A percentile compares a stretch with the other conserved stretches of the same genome.
These are phyloP conservation scores for Thielaviopsis populi DNA, from an alignment of 2,329 filamentous ascomycete genomes.

Conservation along the genomic window DNA sequence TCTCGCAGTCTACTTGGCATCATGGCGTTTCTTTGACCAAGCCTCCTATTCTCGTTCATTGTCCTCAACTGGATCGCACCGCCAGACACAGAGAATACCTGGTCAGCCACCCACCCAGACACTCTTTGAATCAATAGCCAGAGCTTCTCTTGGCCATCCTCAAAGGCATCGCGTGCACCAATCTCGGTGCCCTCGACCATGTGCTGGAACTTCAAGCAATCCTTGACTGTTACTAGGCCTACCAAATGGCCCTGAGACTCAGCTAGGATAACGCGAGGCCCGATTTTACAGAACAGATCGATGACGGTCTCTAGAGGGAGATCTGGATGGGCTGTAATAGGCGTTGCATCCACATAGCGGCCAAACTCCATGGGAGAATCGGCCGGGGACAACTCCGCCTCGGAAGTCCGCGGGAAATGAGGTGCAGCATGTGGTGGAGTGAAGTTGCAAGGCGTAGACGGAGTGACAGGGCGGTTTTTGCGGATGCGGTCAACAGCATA, in stretches of 20 bases:
- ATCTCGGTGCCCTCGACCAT: slow-evolving; percentile 74
- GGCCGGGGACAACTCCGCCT: slow-evolving; percentile 27
- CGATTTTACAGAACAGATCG: slow-evolving; percentile 97
- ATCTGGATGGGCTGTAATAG: slow-evolving; percentile 78
- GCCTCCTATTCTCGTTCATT: slow-evolving; percentile 25
- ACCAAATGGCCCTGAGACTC: slow-evolving; percentile 74
- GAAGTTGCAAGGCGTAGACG: slow-evolving; percentile 61
- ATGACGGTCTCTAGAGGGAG: slow-evolving; percentile 92
- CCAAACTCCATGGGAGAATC: slow-evolving; percentile 58
- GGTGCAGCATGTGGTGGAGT: slow-evolving; percentile 21
- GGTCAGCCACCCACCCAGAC: slow-evolving; percentile 44
- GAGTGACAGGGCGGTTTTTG: slow-evolving; percentile 50
- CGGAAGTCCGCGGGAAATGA: too few relatives aligned
- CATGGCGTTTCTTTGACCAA: not conserved
- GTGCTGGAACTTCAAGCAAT: slow-evolving; percentile 95
- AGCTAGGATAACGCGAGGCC: slow-evolving; percentile 79
- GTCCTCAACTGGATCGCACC: slow-evolving; percentile 41
- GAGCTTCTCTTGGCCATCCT: slow-evolving; percentile 44
- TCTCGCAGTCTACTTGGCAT: slow-evolving; percentile 21
- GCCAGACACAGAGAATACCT: slow-evolving; percentile 36
- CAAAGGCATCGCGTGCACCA: slow-evolving; percentile 39
- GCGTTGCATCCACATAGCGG: slow-evolving; percentile 76
- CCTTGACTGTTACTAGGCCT: slow-evolving; percentile 88
- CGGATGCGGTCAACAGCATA: slow-evolving; percentile 77
- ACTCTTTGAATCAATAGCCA: slow-evolving; percentile 43